A percentile compares a stretch with the other conserved stretches of the same genome.
phyloP scores from a whole-genome alignment of 495 filamentous ascomycete species.

The Barbatosphaeria neglecta region DNA sequence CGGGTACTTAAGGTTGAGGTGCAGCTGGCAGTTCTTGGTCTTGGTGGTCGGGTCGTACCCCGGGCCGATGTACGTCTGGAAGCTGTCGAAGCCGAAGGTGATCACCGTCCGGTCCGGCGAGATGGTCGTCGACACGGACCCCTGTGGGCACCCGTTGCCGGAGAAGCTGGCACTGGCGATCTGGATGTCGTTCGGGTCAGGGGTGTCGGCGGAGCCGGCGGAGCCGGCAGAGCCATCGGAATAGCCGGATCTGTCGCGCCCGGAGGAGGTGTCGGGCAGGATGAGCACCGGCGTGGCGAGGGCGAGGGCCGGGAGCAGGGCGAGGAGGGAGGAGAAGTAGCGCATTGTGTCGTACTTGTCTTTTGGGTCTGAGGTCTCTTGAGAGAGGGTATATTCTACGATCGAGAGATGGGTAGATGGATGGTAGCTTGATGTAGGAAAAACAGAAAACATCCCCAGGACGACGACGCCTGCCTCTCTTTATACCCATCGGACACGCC shows the following conservation, averaged over 20 bases:
- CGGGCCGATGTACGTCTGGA: slow-evolving; percentile 47
- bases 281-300: slow-evolving; percentile 27
- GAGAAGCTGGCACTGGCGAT: slow-evolving; percentile 47
- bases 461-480: no score
- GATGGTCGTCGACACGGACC: slow-evolving; percentile 35
- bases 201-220: slow-evolving; percentile 22
- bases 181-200: slow-evolving; percentile 30
- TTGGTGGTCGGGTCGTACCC: slow-evolving; percentile 20
- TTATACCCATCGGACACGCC: no score
- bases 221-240: slow-evolving; percentile 9
- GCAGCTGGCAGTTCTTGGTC: slow-evolving; percentile 51
- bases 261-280: slow-evolving; percentile 1
- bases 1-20: slow-evolving; percentile 46
- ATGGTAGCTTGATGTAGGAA: no score
- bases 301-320: slow-evolving; percentile 34
- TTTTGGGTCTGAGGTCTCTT: slow-evolving; percentile 1
- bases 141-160: slow-evolving; percentile 46
- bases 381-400: background rate
- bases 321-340: slow-evolving; percentile 30
- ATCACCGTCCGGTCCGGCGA: slow-evolving; percentile 42
- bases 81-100: slow-evolving; percentile 45
- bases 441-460: no score
- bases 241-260: background rate
- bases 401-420: no score
- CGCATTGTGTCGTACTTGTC: slow-evolving; percentile 27